phyloP scores from a whole-genome alignment of 371 early-diverging fungal species.

The Apophysomyces trapeziformis region DNA sequence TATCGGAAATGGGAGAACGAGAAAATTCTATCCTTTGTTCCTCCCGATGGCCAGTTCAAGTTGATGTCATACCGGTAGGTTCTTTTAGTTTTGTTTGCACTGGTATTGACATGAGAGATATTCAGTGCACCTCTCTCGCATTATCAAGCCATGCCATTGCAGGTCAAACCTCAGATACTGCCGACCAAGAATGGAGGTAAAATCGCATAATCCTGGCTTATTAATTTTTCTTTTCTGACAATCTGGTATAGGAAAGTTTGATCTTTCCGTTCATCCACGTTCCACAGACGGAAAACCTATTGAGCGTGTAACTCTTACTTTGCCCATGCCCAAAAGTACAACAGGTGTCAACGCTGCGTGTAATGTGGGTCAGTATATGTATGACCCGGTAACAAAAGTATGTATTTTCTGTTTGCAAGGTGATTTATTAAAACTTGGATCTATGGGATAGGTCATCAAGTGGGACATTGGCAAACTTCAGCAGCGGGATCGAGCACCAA shows the following conservation, averaged over 20 bases:
- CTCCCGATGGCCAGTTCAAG: constrained; percentile 92
- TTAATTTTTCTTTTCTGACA: neutral
- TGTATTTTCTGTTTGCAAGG: constrained; percentile 5
- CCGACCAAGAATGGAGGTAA: constrained; percentile 56
- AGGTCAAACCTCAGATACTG: constrained; percentile 66
- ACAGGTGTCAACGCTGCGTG: constrained; percentile 62
- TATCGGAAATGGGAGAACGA: constrained; percentile 82
- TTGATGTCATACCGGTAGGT: constrained; percentile 81
- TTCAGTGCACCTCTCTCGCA: constrained; percentile 64
- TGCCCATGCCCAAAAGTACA: constrained; percentile 68
- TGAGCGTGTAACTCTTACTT: constrained; percentile 64
- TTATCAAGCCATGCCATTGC: constrained; percentile 65
- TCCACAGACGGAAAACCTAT: constrained; percentile 70
- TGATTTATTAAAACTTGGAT: no score
- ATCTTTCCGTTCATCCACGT: constrained; percentile 68
- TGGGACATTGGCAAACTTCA: constrained; percentile 75
- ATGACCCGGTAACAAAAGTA: constrained; percentile 77
- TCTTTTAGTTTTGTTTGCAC: neutral
- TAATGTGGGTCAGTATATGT: constrained; percentile 72
- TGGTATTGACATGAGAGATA: neutral
- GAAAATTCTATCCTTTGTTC: constrained; percentile 85
- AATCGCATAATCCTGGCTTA: neutral
- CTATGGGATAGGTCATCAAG: constrained; percentile 42
- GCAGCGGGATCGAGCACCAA: constrained; percentile 61
- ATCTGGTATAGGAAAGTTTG: constrained; percentile 58